These are phyloP conservation scores for Paraglomus occultum DNA, from an alignment of 192 early-diverging fungal species.

Conservation along the genomic window DNA sequence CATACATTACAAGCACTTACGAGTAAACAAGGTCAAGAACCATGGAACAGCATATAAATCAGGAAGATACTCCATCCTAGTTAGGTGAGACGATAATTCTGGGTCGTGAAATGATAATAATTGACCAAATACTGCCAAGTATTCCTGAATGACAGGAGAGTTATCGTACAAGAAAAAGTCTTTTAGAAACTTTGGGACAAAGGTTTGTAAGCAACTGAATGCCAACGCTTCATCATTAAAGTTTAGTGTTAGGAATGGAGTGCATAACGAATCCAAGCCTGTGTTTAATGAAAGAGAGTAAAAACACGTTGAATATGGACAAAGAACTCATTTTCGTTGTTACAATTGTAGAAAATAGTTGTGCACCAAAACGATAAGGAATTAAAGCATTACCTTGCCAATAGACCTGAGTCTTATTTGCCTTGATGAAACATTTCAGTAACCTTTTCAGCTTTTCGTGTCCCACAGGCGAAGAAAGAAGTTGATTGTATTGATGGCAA, in stretches of 20 bases:
- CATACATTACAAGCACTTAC: slow-evolving; percentile 43
- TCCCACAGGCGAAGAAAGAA: slow-evolving; percentile 58
- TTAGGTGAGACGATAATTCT: slow-evolving; percentile 62
- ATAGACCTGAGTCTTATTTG: slow-evolving; percentile 63
- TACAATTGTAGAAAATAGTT: not conserved
- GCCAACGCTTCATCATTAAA: slow-evolving; percentile 75
- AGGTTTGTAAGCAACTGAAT: slow-evolving; percentile 61
- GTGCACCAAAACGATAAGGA: not conserved
- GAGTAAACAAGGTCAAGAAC: slow-evolving; percentile 82
- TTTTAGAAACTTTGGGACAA: slow-evolving; percentile 63
- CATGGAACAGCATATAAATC: slow-evolving; percentile 80
- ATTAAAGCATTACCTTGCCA: slow-evolving; percentile 67
- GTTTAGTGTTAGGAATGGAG: slow-evolving; percentile 72
- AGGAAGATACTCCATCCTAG: slow-evolving; percentile 59
- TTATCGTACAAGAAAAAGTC: slow-evolving; percentile 78
- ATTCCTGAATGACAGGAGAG: slow-evolving; percentile 65
- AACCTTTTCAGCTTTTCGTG: slow-evolving; percentile 60
- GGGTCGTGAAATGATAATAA: slow-evolving; percentile 73
- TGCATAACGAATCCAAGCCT: slow-evolving; percentile 73
- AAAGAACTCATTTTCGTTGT: not conserved
- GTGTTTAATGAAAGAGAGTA: not conserved
- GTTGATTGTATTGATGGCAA: slow-evolving; percentile 67
- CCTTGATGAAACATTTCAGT: slow-evolving; percentile 60
- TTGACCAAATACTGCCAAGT: slow-evolving; percentile 62
- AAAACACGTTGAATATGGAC: not conserved